phyloP scores from a whole-genome alignment of 2,329 filamentous ascomycete genomes.

The Beauveria medogensis region DNA sequence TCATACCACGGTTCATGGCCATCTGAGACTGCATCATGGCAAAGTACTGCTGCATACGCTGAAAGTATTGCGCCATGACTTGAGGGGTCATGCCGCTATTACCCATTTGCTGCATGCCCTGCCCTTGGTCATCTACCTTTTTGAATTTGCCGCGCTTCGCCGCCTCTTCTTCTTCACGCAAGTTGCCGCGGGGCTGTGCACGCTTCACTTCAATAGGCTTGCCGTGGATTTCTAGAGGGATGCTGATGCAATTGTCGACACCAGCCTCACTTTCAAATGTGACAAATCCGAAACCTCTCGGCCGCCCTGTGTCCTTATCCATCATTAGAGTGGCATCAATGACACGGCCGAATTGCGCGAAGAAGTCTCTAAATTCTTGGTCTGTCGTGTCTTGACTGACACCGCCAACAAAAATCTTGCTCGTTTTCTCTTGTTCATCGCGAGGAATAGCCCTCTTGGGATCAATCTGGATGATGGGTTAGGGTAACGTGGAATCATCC shows the following conservation, averaged over 20 bases:
- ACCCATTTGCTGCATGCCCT: constrained; percentile 35
- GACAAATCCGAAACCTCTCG: constrained; percentile 93
- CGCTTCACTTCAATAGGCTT: constrained; percentile 99
- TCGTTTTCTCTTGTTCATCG: constrained; percentile 96
- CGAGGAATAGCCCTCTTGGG: constrained; percentile 95
- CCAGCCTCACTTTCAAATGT: constrained; percentile 95
- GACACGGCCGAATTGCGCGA: constrained; percentile 91
- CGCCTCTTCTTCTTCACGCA: constrained; percentile 82
- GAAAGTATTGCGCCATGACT: constrained; percentile 97
- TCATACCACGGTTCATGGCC: constrained; percentile 69
- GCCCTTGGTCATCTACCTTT: constrained; percentile 35
- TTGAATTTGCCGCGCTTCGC: constrained; percentile 53
- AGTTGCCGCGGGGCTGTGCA: constrained; percentile 88
- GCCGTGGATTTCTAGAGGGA: constrained; percentile 82
- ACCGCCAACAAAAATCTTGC: constrained; percentile 97
- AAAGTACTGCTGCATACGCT: constrained; percentile 97
- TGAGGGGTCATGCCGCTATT: constrained; percentile 77
- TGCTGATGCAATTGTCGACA: constrained; percentile 81
- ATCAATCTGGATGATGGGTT: constrained; percentile 62
- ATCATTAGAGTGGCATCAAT: constrained; percentile 99
- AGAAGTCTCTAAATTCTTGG: constrained; percentile 92
- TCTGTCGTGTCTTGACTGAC: constrained; percentile 97
- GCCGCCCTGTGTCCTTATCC: constrained; percentile 98
- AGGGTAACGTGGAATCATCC: constrained; percentile 11
- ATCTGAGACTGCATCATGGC: constrained; percentile 90